Percentiles rank a stretch among this genome's conserved stretches.
phyloP scores from a whole-genome alignment of 352 stramenopile genomes.

The Ophiocytium majus region DNA sequence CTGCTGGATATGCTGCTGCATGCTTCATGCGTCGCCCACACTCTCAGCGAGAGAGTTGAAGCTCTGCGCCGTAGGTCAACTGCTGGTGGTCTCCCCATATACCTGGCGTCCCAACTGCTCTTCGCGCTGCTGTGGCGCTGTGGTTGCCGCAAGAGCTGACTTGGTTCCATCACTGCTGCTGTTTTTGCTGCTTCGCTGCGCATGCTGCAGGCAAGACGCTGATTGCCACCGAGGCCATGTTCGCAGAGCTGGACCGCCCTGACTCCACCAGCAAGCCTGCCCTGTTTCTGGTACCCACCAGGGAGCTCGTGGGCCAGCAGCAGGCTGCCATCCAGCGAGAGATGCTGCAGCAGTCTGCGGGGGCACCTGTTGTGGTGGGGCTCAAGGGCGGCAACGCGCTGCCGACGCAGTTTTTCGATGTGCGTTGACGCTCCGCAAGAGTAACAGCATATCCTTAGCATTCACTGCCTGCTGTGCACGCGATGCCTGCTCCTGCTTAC shows the following conservation, averaged over 20 bases:
- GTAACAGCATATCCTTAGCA: not conserved
- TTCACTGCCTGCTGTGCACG: not conserved
- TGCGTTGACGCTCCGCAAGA: not conserved
- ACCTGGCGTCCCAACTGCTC: too few species aligned
- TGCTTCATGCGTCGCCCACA: too few species aligned
- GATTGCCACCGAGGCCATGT: constrained; percentile 45
- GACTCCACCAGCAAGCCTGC: constrained; percentile 19
- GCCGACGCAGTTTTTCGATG: too few species aligned
- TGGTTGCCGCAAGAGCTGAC: too few species aligned
- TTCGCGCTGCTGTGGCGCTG: too few species aligned
- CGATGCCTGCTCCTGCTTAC: not conserved
- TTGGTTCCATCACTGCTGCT: too few species aligned
- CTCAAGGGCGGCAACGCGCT: constrained; percentile 29
- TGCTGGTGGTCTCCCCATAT: too few species aligned
- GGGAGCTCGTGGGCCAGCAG: constrained; percentile 48
- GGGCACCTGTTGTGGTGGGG: constrained; percentile 34
- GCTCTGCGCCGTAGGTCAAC: too few species aligned
- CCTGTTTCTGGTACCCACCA: constrained; percentile 51
- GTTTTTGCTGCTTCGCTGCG: too few species aligned
- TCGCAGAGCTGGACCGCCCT: not conserved
- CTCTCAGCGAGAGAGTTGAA: too few species aligned
- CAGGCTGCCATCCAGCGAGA: constrained; percentile 23
- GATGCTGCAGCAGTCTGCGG: constrained; percentile 29
- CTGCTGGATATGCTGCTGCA: too few species aligned
- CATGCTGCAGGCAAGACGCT: constrained; percentile 54